A percentile compares a stretch with the other conserved stretches of the same genome.
phyloP scores from a whole-genome alignment of 768 basidiomycete species.

The Phlegmacium glaucopus region DNA sequence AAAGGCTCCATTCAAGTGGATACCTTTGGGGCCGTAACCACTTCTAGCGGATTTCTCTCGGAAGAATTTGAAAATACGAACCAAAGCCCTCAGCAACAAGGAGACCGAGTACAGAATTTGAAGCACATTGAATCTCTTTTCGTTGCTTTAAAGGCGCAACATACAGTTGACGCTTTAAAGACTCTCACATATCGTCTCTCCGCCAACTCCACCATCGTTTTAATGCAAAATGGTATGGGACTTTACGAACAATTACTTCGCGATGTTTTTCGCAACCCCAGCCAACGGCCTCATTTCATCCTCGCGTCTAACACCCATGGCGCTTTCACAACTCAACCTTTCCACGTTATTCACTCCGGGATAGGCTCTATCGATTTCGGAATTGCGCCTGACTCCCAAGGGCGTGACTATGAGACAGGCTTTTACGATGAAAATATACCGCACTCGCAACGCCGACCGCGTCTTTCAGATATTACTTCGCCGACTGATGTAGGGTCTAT shows the following conservation, averaged over 20 bases:
- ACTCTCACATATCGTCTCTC: constrained; percentile 61
- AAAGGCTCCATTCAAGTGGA: constrained; percentile 46
- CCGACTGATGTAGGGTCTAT: constrained; percentile 33
- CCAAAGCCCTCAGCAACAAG: not conserved
- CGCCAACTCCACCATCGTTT: constrained; percentile 73
- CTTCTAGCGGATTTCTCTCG: constrained; percentile 43
- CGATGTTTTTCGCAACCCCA: constrained; percentile 67
- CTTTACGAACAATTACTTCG: constrained; percentile 75
- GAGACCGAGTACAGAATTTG: constrained; percentile 6
- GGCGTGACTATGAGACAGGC: constrained; percentile 62
- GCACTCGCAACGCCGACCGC: constrained; percentile 36
- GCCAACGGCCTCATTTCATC: constrained; percentile 80
- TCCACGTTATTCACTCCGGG: constrained; percentile 67
- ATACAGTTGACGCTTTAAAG: constrained; percentile 55
- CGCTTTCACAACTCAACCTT: constrained; percentile 49
- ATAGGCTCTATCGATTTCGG: constrained; percentile 74
- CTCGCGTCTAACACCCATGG: constrained; percentile 83
- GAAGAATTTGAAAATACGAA: constrained; percentile 39
- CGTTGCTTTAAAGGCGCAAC: constrained; percentile 76
- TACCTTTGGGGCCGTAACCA: constrained; percentile 39
- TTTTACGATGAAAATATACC: constrained; percentile 33
- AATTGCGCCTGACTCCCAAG: constrained; percentile 64
- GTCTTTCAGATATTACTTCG: constrained; percentile 49
- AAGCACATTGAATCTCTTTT: constrained; percentile 70
- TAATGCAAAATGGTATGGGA: constrained; percentile 96